Evolutionary conservation across 257 asterid genomes (phyloP).

Genomic region (Nyctanthes arbortristis): DNA sequence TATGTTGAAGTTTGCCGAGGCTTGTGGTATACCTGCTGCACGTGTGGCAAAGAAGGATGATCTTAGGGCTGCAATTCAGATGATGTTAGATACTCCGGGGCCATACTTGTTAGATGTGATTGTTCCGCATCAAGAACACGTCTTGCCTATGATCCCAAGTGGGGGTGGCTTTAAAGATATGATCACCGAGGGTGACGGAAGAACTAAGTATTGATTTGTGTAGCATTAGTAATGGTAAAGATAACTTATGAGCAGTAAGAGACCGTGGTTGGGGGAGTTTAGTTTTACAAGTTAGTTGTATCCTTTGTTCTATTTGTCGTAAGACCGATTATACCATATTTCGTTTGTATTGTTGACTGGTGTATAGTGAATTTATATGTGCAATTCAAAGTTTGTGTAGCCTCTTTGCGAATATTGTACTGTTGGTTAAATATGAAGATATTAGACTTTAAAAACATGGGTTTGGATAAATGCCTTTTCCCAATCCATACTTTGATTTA

Average conservation of each 20-base stretch:
- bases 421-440: neutral
- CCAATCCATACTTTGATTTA: too few relatives aligned
- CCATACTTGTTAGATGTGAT: conserved; percentile 78
- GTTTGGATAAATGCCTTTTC: neutral
- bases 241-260: neutral
- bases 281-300: neutral
- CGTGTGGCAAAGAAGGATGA: conserved; percentile 56
- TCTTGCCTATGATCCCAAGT: conserved; percentile 84
- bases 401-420: neutral
- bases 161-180: conserved; percentile 75
- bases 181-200: conserved; percentile 78
- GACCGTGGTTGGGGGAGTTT: neutral
- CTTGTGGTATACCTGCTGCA: conserved; percentile 67
- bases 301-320: neutral
- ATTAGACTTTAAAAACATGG: neutral
- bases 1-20: conserved; percentile 75
- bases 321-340: neutral
- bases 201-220: conserved; percentile 39
- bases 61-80: conserved; percentile 55
- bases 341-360: neutral
- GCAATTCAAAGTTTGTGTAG: neutral
- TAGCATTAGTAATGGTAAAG: neutral
- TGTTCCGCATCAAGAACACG: conserved; percentile 84
- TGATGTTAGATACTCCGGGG: conserved; percentile 76
- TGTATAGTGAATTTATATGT: neutral